Conservation (phyloP, 306 rosid species). For the Cicer chorassanicum region DNA sequence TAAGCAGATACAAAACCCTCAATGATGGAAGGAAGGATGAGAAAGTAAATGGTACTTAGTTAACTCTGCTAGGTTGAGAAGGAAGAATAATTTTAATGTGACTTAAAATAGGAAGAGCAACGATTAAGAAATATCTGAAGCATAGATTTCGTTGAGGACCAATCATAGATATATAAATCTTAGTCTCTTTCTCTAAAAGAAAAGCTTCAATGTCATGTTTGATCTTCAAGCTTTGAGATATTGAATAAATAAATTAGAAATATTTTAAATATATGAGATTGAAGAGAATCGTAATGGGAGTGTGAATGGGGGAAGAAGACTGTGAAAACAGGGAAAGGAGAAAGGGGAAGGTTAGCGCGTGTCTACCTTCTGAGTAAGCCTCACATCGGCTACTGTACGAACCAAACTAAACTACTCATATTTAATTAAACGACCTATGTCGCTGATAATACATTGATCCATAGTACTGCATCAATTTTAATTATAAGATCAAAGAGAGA, state of each 20-base stretch:
- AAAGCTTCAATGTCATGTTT: neutral
- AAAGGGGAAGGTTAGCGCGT: neutral
- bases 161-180: neutral
- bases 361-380: neutral
- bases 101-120: no score
- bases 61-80: no score
- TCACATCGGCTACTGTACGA: neutral
- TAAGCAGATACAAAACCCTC: no score
- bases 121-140: neutral
- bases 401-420: neutral
- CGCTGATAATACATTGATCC: no score
- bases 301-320: neutral
- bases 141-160: neutral
- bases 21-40: no score
- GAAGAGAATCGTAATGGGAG: neutral
- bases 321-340: neutral
- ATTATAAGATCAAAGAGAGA: no score
- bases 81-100: no score
- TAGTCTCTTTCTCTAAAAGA: neutral
- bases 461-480: no score
- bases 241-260: neutral
- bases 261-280: neutral
- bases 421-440: no score
- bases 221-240: neutral
- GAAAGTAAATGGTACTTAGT: no score